Percentiles rank a stretch among this genome's conserved stretches.
phyloP scores from a whole-genome alignment of 148 eudicot species.

The Silene conica region DNA sequence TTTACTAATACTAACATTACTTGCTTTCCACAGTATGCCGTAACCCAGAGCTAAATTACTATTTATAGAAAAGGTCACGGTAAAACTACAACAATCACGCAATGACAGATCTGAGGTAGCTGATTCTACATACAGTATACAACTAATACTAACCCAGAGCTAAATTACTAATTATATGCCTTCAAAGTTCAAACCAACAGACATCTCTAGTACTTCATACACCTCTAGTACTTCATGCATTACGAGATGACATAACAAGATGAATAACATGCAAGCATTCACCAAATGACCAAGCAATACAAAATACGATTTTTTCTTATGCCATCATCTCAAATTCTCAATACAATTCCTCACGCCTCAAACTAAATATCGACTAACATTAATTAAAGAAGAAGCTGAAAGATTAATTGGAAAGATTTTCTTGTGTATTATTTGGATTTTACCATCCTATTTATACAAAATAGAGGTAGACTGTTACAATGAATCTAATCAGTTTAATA shows the following conservation, averaged over 20 bases:
- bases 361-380: background rate
- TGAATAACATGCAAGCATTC: background rate
- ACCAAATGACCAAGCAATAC: background rate
- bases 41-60: too few relatives aligned
- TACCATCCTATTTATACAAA: too few relatives aligned
- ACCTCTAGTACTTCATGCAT: too few relatives aligned
- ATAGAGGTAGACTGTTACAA: too few relatives aligned
- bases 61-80: too few relatives aligned
- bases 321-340: background rate
- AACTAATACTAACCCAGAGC: background rate
- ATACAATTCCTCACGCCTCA: constrained; percentile 1
- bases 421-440: too few relatives aligned
- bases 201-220: background rate
- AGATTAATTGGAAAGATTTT: too few relatives aligned
- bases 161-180: background rate
- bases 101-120: too few relatives aligned
- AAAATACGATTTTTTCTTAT: background rate
- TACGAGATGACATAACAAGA: background rate
- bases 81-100: too few relatives aligned
- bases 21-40: background rate
- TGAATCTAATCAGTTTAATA: too few relatives aligned
- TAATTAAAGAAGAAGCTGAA: too few relatives aligned
- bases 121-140: too few relatives aligned
- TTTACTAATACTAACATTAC: background rate
- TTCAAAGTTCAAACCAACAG: background rate